A percentile compares a stretch with the other conserved stretches of the same genome.
Evolutionary conservation across 73 alveolate genomes (phyloP).

Genomic region (Paramecium primaurelia): DNA sequence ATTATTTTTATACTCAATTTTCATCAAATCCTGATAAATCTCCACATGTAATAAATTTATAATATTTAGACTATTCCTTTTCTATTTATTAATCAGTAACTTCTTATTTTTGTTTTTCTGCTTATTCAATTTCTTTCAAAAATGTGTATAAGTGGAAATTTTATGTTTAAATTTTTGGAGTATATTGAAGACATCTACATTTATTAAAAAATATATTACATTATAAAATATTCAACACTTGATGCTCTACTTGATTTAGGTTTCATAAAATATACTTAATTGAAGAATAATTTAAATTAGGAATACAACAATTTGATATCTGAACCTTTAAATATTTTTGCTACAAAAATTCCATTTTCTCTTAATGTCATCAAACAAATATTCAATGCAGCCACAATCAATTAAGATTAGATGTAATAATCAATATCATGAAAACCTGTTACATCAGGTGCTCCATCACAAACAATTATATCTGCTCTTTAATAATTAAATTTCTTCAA

Average conservation of each 20-base stretch:
- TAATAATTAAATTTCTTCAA: slow-evolving; percentile 77
- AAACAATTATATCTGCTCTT: slow-evolving; percentile 84
- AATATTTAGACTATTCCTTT: slow-evolving; percentile 53
- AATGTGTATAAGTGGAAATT: slow-evolving; percentile 47
- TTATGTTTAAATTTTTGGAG: not conserved
- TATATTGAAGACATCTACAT: slow-evolving; percentile 28
- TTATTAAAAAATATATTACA: not conserved
- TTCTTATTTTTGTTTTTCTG: not conserved
- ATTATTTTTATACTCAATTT: slow-evolving; percentile 12
- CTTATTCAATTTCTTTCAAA: slow-evolving; percentile 48
- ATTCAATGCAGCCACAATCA: slow-evolving; percentile 90
- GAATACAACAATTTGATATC: slow-evolving; percentile 86
- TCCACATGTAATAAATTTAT: slow-evolving; percentile 60
- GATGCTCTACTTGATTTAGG: slow-evolving; percentile 64
- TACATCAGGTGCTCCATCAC: slow-evolving; percentile 99
- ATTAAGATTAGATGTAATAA: slow-evolving; percentile 88
- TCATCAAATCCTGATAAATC: slow-evolving; percentile 64
- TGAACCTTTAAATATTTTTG: slow-evolving; percentile 93
- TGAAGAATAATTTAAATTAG: slow-evolving; percentile 82
- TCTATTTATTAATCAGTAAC: not conserved
- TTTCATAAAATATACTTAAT: slow-evolving; percentile 54
- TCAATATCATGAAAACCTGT: slow-evolving; percentile 96
- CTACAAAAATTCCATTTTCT: slow-evolving; percentile 92
- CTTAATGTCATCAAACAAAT: slow-evolving; percentile 80
- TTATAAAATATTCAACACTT: slow-evolving; percentile 54